Evolutionary conservation across 768 basidiomycete genomes (phyloP).

Genomic region (Lactarius evosmus): DNA sequence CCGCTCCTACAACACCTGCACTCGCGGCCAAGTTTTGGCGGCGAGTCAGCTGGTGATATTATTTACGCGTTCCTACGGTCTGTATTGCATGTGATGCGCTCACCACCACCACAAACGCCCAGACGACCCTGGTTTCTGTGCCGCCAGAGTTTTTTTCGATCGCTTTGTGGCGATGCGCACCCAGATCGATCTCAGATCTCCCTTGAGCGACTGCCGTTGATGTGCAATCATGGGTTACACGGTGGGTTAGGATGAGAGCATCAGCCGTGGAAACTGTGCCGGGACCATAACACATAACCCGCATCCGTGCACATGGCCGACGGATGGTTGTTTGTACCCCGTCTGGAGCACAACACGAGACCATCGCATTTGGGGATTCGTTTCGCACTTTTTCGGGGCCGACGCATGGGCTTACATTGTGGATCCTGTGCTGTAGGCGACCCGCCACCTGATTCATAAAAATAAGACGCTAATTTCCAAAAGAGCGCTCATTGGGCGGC

Average conservation of each 20-base stretch:
- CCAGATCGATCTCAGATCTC: background rate
- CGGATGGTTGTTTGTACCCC: too few species aligned
- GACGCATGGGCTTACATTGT: background rate
- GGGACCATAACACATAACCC: background rate
- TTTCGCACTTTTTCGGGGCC: background rate
- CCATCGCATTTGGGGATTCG: background rate
- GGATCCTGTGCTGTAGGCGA: conserved; percentile 3
- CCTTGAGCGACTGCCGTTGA: too few species aligned
- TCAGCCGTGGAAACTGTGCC: background rate
- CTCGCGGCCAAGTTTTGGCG: background rate
- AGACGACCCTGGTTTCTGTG: background rate
- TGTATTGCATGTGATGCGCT: background rate
- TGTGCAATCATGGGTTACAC: too few species aligned
- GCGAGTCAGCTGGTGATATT: background rate
- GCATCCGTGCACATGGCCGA: background rate
- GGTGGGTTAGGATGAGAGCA: too few species aligned
- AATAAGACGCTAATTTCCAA: background rate
- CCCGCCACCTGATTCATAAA: background rate
- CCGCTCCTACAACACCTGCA: background rate
- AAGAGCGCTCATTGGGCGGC: conserved; percentile 12
- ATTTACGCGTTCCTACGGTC: background rate
- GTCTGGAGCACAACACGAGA: background rate
- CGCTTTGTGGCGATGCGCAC: background rate
- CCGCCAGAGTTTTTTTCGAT: too few species aligned
- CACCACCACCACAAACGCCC: background rate